Percentiles rank a stretch among this genome's conserved stretches.
Evolutionary conservation across 2,329 filamentous ascomycete species (phyloP).

Genomic region (Dactylellina leptospora): DNA sequence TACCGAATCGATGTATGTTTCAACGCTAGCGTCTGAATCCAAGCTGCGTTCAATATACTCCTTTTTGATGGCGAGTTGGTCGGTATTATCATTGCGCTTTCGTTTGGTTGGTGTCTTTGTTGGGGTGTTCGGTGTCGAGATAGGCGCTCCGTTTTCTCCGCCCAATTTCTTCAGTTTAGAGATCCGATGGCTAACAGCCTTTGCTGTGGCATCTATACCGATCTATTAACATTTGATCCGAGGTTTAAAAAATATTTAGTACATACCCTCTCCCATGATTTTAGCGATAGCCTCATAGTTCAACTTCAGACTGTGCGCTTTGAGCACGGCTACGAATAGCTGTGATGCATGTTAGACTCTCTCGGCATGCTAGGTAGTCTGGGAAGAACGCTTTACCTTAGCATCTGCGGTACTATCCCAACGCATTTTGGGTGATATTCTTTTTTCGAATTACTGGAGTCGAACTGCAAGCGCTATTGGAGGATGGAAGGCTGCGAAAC

Average conservation of each 20-base stretch:
- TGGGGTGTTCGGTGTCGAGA: conserved; percentile 29
- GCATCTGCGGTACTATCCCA: conserved; percentile 57
- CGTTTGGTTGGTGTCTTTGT: conserved; percentile 38
- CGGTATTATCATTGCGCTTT: conserved; percentile 36
- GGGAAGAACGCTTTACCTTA: conserved; percentile 49
- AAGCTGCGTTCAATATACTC: conserved; percentile 35
- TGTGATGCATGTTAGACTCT: conserved; percentile 18
- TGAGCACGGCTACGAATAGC: conserved; percentile 57
- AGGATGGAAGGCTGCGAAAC: neutral
- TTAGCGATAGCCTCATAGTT: conserved; percentile 56
- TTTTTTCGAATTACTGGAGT: conserved; percentile 1
- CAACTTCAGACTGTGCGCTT: conserved; percentile 56
- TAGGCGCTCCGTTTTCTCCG: conserved; percentile 22
- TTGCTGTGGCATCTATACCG: conserved; percentile 54
- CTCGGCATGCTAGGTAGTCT: neutral
- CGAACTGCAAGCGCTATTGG: conserved; percentile 9
- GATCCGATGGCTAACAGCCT: conserved; percentile 57
- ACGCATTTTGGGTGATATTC: conserved; percentile 54
- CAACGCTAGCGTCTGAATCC: conserved; percentile 37
- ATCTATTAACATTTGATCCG: conserved; percentile 13
- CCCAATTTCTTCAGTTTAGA: conserved; percentile 55
- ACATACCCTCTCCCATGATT: conserved; percentile 56
- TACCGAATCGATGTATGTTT: conserved; percentile 33
- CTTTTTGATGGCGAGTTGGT: conserved; percentile 34
- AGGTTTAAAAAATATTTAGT: neutral